Evolutionary conservation across 768 basidiomycete genomes (phyloP), one percentile per base, ranked within the genome.

Genomic region (Tricholoma sp.): DNA sequence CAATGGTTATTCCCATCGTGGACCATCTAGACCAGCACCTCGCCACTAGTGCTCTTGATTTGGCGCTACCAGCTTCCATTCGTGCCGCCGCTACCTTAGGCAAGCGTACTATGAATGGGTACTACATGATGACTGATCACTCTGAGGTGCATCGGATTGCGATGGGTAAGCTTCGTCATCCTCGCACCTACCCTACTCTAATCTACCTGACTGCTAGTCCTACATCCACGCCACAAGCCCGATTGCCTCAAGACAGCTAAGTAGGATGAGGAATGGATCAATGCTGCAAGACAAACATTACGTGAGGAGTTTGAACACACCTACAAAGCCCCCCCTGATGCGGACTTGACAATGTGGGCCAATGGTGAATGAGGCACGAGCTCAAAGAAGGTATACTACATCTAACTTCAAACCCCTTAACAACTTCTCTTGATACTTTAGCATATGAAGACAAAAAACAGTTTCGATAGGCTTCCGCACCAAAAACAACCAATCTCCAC

Each of bases 1-100:
- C 69, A 0, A 64, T 49, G 0, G 69, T 76, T 6, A 75, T 75
- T 12, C 73, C 72, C 11, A 71, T 68, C 0, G 74, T 74, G 72
- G 71, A 76, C 47, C 45, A 63, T 24, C 65, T 74, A 12, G 62
- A 76, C 48, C 3, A 67, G 28, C 10, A 47, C 29, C 36, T 63
- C 42, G 18, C 56, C 4, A 59, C 65, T 37, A 34, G 39, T 17
- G 55, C 52, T 12, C 10, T 50, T 2, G 41, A 57, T 6, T 32
- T 4, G 0, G 20, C 8, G 7, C 64, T 55, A 28, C 45, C 31
- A 9, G 36, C 58, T 2, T 31, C 66, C 8, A 62, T 74, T 15
- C 52, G 36, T 12, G 62, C 61, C 11, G 64, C 69, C 0, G 33
- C 68, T 1, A 44, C 33, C 2, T 18, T 68, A 4, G 65, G 57